Base-by-base conservation (phyloP, 106 monocot species). In the Posidonia australis region DNA sequence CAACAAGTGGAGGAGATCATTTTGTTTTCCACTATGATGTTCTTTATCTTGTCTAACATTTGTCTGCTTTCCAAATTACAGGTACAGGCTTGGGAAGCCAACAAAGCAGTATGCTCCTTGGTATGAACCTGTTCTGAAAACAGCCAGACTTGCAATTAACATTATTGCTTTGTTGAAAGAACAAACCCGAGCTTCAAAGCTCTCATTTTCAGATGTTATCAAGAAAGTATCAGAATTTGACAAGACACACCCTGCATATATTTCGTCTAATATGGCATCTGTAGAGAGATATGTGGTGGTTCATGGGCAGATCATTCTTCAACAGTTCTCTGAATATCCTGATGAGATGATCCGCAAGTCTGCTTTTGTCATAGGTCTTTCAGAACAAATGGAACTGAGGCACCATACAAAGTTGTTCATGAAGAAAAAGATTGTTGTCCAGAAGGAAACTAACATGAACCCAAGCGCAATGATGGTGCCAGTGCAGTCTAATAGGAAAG, bases 241-340 rank as follows among this genome's bases (percentile, higher is more conserved):
- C 1, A 84, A 84, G 60, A 41, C 46, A 19, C 68, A 87, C 65
- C 87, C 87, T 61, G 78, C 82, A 62, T 79, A 77, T 73, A 85
- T 90, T 73, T 96, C 96, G 23, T 82, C 96, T 45, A 87, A 85
- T 65, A 30, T 84, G 60, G 74, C 64, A 61, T 61, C 75, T 5
- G 87, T 96, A 23, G 96, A 96, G 65, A 78, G 84, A 68, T 90
- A 87, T 53, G 76, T 90, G 60, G 90, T 90, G 25, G 96, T 96
- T 27, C 96, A 96, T 69, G 96, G 96, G 28, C 96, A 96, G 66
- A 96, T 96, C 52, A 90, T 96, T 51, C 82, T 96, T 49, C 96
- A 96, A 62, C 90, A 87, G 41, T 96, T 96, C 84, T 76, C 86
- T 54, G 96, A 90, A 41, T 96, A 80, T 64, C 96, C 96, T 47